Evolutionary conservation across 352 stramenopile genomes (phyloP).

Genomic region (Globisporangium solare): DNA sequence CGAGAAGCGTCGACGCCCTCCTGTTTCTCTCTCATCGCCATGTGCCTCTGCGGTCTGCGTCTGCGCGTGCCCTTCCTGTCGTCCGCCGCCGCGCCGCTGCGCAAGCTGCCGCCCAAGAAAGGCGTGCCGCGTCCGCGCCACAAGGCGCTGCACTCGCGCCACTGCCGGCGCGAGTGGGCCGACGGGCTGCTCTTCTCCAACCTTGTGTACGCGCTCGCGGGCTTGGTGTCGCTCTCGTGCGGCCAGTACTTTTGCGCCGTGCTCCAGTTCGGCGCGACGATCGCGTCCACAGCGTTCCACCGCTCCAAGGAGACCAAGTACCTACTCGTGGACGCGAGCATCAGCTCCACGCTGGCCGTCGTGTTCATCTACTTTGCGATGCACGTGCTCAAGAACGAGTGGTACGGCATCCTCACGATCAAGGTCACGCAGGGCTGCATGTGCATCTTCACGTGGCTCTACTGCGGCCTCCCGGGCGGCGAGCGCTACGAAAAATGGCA

Average conservation of each 20-base stretch:
- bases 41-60: conserved; percentile 37
- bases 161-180: conserved; percentile 51
- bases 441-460: conserved; percentile 77
- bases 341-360: conserved; percentile 64
- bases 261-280: conserved; percentile 61
- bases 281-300: conserved; percentile 77
- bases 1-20: background rate
- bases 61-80: conserved; percentile 14
- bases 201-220: conserved; percentile 67
- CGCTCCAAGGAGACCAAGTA: conserved; percentile 83
- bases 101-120: conserved; percentile 27
- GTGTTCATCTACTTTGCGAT: conserved; percentile 66
- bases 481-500: conserved; percentile 78
- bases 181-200: conserved; percentile 83
- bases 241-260: conserved; percentile 69
- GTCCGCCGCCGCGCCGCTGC: conserved; percentile 16
- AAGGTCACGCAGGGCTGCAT: conserved; percentile 49
- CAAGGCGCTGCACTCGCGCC: conserved; percentile 23
- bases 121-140: conserved; percentile 24
- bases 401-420: conserved; percentile 68
- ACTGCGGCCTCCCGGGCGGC: conserved; percentile 71
- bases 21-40: background rate
- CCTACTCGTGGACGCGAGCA: conserved; percentile 68
- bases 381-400: conserved; percentile 66
- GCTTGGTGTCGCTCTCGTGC: conserved; percentile 63